Conservation (phyloP, 305 asterid species). For the Fraxinus sp. region DNA sequence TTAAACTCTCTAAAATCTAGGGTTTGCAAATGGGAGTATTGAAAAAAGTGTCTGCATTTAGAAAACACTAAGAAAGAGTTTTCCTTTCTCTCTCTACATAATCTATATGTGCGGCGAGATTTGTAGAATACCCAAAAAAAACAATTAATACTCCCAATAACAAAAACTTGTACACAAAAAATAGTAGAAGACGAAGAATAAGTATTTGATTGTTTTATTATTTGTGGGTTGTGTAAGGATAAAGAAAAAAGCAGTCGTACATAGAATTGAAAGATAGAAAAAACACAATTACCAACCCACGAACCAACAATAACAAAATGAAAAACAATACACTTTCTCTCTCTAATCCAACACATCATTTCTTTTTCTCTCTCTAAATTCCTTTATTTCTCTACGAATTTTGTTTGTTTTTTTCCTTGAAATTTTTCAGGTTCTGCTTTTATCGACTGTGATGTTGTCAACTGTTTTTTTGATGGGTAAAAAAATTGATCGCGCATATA, state of each 20-base stretch:
- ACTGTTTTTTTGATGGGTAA: conserved; percentile 19
- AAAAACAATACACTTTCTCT: conserved; percentile 48
- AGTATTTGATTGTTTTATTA: conserved; percentile 31
- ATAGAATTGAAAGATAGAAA: conserved; percentile 35
- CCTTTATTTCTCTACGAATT: conserved; percentile 27
- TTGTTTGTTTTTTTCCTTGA: conserved; percentile 34
- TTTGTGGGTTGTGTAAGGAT: conserved; percentile 35
- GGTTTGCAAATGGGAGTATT: conserved; percentile 29
- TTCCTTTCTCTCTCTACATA: conserved; percentile 37
- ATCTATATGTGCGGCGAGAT: conserved; percentile 71
- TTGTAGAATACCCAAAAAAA: conserved; percentile 53
- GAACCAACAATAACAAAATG: conserved; percentile 30
- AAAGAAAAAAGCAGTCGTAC: conserved; percentile 27
- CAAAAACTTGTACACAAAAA: conserved; percentile 17
- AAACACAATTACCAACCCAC: conserved; percentile 42
- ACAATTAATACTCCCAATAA: conserved; percentile 43
- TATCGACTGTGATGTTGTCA: conserved; percentile 51
- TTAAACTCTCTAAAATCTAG: conserved; percentile 30
- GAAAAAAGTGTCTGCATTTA: conserved; percentile 20
- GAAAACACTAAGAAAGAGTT: conserved; percentile 25
- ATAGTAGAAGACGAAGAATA: conserved; percentile 23
- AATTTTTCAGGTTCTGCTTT: conserved; percentile 28
- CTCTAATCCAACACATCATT: conserved; percentile 53
- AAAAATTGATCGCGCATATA: conserved; percentile 3
- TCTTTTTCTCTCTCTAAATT: conserved; percentile 26